Conservation (phyloP, 345 rosid species). For the Heritiera littoralis region DNA sequence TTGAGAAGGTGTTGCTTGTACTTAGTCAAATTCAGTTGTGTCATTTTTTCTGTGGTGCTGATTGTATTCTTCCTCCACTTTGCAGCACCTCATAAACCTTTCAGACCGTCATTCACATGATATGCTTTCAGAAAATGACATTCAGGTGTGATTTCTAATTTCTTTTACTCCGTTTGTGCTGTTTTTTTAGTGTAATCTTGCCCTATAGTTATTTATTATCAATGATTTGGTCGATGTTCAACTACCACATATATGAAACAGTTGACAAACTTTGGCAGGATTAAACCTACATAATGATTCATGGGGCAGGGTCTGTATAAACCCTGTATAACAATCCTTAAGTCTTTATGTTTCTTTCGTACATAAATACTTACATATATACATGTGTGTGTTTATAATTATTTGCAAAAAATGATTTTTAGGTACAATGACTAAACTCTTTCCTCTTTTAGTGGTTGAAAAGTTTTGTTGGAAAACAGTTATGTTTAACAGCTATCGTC, state of each 20-base stretch:
- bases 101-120: constrained; percentile 77
- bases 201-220: not conserved
- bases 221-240: not conserved
- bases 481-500: not conserved
- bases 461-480: not conserved
- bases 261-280: not conserved
- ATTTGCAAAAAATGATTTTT: not conserved
- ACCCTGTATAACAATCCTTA: not conserved
- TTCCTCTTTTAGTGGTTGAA: not conserved
- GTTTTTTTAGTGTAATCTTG: not conserved
- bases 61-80: constrained; percentile 23
- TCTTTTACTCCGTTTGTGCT: not conserved
- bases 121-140: constrained; percentile 73
- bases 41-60: constrained; percentile 1
- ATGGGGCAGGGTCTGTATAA: too few species aligned
- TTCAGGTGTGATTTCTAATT: constrained; percentile 50
- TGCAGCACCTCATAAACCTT: constrained; percentile 66
- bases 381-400: not conserved
- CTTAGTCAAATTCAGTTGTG: not conserved
- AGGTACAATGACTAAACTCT: not conserved
- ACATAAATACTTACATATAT: too few species aligned
- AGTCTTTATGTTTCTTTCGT: not conserved
- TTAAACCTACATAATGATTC: not conserved
- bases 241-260: not conserved
- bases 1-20: constrained; percentile 58